A percentile compares a stretch with the other conserved stretches of the same genome.
Evolutionary conservation across 2,329 filamentous ascomycete species (phyloP).

Genomic region (Colletotrichum costaricense): DNA sequence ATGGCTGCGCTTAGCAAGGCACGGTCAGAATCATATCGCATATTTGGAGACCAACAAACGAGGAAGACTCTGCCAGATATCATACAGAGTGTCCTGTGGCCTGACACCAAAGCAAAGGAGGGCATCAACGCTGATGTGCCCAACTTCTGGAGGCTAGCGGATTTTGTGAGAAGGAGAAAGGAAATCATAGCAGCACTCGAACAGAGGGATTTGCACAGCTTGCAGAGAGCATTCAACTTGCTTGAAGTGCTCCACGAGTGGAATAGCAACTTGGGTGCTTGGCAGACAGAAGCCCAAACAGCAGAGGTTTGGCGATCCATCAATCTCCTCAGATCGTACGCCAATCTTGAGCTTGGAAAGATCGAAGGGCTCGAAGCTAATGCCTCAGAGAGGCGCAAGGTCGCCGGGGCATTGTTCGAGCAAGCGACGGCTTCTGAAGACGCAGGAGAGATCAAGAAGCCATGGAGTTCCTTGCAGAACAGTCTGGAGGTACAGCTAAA

Average conservation of each 20-base stretch:
- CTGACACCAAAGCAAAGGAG: background rate
- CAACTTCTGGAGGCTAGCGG: conserved; percentile 19
- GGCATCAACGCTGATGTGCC: background rate
- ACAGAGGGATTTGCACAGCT: background rate
- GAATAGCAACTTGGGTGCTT: background rate
- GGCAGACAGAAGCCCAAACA: background rate
- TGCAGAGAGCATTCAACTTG: background rate
- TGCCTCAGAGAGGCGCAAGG: background rate
- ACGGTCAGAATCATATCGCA: background rate
- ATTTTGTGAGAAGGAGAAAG: conserved; percentile 21
- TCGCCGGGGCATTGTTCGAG: background rate
- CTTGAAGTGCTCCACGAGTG: conserved; percentile 2
- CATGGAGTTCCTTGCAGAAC: conserved; percentile 2
- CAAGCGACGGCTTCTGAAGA: background rate
- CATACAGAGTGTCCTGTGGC: background rate
- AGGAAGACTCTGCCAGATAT: background rate
- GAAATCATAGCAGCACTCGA: conserved; percentile 15
- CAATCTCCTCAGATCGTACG: conserved; percentile 17
- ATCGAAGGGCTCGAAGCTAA: background rate
- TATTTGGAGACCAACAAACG: background rate
- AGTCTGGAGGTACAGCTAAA: background rate
- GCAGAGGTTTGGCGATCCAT: conserved; percentile 16
- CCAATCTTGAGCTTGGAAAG: background rate
- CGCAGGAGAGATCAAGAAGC: background rate
- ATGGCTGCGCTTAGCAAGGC: background rate